Evolutionary conservation across 2,329 filamentous ascomycete genomes (phyloP).

Genomic region (Blumeria graminis): DNA sequence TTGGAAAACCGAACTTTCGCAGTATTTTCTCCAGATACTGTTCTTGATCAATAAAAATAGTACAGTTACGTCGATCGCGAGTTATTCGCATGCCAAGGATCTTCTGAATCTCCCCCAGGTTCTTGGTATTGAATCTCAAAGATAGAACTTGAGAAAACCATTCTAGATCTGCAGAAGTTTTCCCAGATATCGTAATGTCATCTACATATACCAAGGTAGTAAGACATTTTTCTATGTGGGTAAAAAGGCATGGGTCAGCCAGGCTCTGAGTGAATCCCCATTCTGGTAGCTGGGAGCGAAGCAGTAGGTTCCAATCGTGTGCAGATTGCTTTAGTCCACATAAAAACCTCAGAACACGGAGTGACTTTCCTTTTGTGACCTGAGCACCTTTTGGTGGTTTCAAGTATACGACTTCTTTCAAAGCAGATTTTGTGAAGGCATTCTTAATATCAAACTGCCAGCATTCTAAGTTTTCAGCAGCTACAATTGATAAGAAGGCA

Average conservation of each 20-base stretch:
- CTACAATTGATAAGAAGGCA: background rate
- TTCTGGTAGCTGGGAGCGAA: background rate
- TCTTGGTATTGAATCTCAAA: background rate
- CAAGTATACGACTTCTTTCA: background rate
- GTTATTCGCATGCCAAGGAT: background rate
- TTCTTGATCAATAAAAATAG: background rate
- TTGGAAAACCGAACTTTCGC: background rate
- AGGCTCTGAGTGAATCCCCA: background rate
- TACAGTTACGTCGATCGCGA: background rate
- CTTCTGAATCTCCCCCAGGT: conserved; percentile 1
- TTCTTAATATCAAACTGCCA: background rate
- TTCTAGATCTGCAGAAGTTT: background rate
- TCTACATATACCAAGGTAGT: background rate
- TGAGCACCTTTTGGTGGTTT: background rate
- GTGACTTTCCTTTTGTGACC: background rate
- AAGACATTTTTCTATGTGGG: background rate
- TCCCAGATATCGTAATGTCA: background rate
- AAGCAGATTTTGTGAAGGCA: background rate
- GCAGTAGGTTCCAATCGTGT: background rate
- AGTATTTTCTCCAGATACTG: conserved; percentile 1
- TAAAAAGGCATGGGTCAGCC: background rate
- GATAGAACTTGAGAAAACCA: background rate
- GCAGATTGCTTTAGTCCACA: background rate
- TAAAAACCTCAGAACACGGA: background rate
- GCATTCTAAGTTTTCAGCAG: background rate